Evolutionary conservation across 2,329 filamentous ascomycete genomes (phyloP).

Genomic region (Fusarium sp.): DNA sequence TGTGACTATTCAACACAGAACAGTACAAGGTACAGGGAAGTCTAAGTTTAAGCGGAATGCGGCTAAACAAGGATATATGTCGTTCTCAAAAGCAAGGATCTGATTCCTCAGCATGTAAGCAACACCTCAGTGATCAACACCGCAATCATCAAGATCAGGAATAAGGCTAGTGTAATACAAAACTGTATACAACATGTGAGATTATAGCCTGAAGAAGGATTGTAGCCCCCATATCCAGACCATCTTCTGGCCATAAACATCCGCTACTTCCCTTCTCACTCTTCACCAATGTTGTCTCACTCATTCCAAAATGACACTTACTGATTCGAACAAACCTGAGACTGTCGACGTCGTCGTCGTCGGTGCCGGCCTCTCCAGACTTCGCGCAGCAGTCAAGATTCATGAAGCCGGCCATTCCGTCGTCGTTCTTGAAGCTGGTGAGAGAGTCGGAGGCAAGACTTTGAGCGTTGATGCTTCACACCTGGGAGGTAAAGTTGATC

Average conservation of each 20-base stretch:
- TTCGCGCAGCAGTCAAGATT: slow-evolving; percentile 50
- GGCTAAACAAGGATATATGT: background rate
- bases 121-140: slow-evolving; percentile 1
- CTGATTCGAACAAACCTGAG: background rate
- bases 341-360: slow-evolving; percentile 33
- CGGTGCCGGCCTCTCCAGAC: slow-evolving; percentile 48
- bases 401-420: slow-evolving; percentile 50
- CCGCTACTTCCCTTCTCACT: background rate
- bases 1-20: background rate
- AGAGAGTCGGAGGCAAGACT: slow-evolving; percentile 61
- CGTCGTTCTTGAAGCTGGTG: slow-evolving; percentile 59
- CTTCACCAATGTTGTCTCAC: background rate
- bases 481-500: slow-evolving; percentile 27
- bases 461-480: slow-evolving; percentile 10
- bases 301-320: slow-evolving; percentile 15
- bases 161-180: background rate
- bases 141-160: background rate
- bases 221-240: background rate
- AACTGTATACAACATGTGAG: slow-evolving; percentile 7
- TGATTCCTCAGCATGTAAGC: background rate
- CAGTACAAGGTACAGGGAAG: background rate
- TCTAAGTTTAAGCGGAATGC: background rate
- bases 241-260: background rate
- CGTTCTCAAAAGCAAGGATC: background rate
- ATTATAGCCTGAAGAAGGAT: slow-evolving; percentile 18